phyloP scores from a whole-genome alignment of 2,329 filamentous ascomycete species.

The Epicoccum sorghinum region DNA sequence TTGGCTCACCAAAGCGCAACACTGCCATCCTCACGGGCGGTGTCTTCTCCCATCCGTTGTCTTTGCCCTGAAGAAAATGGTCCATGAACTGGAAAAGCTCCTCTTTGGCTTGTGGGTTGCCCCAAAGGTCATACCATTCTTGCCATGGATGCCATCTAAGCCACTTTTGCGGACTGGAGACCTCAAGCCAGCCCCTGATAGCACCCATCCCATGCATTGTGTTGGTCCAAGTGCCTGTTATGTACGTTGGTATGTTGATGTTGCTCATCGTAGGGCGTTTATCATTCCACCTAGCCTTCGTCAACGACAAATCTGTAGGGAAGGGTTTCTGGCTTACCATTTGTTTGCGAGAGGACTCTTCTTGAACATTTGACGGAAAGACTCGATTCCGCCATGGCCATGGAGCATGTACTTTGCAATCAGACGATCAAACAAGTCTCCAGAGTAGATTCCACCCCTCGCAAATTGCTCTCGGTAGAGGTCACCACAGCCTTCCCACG shows the following conservation, averaged over 20 bases:
- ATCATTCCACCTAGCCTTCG: constrained; percentile 20
- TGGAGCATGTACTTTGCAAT: constrained; percentile 1
- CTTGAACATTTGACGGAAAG: background rate
- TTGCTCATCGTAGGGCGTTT: constrained; percentile 23
- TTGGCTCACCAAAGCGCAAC: constrained; percentile 28
- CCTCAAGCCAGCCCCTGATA: background rate
- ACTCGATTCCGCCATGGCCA: background rate
- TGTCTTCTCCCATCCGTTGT: constrained; percentile 57
- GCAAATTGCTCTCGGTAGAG: constrained; percentile 56
- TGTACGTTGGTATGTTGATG: constrained; percentile 27
- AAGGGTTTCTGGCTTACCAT: constrained; percentile 4
- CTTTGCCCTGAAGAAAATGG: constrained; percentile 50
- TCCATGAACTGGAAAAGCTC: constrained; percentile 52
- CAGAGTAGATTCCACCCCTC: constrained; percentile 41
- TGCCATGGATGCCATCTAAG: constrained; percentile 16
- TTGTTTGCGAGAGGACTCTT: constrained; percentile 15
- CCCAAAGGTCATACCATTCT: constrained; percentile 32
- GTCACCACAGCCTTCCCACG: constrained; percentile 56
- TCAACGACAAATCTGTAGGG: too few species aligned
- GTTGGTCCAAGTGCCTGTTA: background rate
- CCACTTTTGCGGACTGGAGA: constrained; percentile 7
- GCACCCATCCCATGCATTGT: constrained; percentile 6
- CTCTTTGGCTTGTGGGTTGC: constrained; percentile 14
- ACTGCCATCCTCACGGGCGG: constrained; percentile 52
- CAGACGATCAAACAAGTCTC: background rate